phyloP scores from a whole-genome alignment of 164 flowering plant genomes.

The Tinospora cordifolia region DNA sequence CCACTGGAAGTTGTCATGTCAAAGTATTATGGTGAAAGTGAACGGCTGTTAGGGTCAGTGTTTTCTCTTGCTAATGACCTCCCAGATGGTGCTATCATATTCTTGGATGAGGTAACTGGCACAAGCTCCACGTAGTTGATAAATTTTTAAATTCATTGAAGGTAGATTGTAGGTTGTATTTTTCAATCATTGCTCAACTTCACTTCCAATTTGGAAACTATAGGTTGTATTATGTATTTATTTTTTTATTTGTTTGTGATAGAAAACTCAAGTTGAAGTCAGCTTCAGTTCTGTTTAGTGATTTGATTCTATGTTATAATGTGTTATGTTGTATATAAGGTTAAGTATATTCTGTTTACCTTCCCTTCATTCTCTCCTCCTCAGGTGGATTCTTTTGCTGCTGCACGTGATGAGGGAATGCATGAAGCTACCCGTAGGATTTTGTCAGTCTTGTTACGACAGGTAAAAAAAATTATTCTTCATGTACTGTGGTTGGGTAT shows the following conservation, averaged over 20 bases:
- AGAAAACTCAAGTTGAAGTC: too few species aligned
- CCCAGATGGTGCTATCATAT: constrained; percentile 66
- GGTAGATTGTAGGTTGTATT: neutral
- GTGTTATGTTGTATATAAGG: neutral
- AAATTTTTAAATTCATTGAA: neutral
- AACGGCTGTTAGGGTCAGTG: constrained; percentile 74
- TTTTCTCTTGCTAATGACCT: constrained; percentile 84
- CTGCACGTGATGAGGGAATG: constrained; percentile 81
- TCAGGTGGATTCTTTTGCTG: constrained; percentile 94
- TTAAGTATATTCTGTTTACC: neutral
- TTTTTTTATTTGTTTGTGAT: too few species aligned
- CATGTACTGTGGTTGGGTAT: neutral
- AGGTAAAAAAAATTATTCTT: constrained; percentile 36
- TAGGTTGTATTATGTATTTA: too few species aligned
- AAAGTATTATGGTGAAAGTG: constrained; percentile 95
- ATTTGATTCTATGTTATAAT: neutral
- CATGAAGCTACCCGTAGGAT: constrained; percentile 98
- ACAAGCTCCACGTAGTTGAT: neutral
- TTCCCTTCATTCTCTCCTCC: neutral
- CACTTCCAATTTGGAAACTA: too few species aligned
- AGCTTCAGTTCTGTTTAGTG: neutral
- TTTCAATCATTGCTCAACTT: neutral
- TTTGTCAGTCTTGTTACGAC: constrained; percentile 78
- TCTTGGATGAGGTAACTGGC: constrained; percentile 75
- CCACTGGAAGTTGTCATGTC: constrained; percentile 82